Conservation (phyloP, 225 moss, liverwort and hornwort species). For the Bryum argenteum region DNA sequence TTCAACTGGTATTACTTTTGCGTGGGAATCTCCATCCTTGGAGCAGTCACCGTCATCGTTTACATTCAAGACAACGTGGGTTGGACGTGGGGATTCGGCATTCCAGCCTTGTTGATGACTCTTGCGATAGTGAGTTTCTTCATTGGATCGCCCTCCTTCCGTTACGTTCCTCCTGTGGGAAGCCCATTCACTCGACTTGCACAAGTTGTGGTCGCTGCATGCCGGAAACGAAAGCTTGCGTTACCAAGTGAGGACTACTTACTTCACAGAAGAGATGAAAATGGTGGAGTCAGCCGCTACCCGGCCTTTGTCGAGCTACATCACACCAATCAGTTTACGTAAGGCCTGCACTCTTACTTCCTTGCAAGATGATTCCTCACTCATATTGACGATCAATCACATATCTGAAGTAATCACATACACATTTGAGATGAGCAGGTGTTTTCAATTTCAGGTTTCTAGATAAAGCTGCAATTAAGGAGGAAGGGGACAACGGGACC, state of each 20-base stretch:
- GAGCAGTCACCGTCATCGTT: constrained; percentile 40
- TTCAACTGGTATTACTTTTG: constrained; percentile 54
- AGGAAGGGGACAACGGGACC: constrained; percentile 33
- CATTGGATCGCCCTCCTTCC: constrained; percentile 33
- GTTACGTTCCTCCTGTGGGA: constrained; percentile 34
- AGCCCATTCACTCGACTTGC: constrained; percentile 44
- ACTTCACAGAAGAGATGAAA: constrained; percentile 29
- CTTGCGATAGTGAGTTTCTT: constrained; percentile 40
- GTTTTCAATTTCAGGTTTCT: constrained; percentile 41
- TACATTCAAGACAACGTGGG: constrained; percentile 50
- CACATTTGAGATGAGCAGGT: background rate
- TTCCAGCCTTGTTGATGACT: constrained; percentile 41
- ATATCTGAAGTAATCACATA: too few relatives aligned
- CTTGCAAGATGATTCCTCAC: too few relatives aligned
- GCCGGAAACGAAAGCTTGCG: constrained; percentile 32
- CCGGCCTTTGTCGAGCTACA: constrained; percentile 29
- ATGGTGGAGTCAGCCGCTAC: constrained; percentile 24
- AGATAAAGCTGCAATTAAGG: constrained; percentile 56
- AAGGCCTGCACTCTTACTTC: constrained; percentile 1
- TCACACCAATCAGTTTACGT: constrained; percentile 51
- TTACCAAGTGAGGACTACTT: constrained; percentile 30
- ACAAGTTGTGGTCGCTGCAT: constrained; percentile 39
- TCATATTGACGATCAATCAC: too few relatives aligned
- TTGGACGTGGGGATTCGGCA: constrained; percentile 53
- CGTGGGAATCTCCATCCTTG: constrained; percentile 37